Evolutionary conservation across 805 yeast species (phyloP).

Genomic region (Saccharomycopsis oosterbeekiorum): DNA sequence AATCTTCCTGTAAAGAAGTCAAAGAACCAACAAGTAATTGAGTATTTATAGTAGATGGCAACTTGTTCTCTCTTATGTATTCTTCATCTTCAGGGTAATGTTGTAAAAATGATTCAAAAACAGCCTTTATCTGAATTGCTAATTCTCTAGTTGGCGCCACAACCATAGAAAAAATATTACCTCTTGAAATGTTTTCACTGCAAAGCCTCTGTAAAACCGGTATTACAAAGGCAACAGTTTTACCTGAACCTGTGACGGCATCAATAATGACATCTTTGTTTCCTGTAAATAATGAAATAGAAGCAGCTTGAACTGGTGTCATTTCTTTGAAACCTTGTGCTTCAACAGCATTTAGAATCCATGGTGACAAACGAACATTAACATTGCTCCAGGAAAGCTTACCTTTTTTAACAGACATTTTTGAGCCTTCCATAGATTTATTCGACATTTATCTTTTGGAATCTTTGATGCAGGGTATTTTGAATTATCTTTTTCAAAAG

Average conservation of each 20-base stretch:
- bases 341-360: constrained; percentile 42
- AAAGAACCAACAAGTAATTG: constrained; percentile 61
- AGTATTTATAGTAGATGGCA: constrained; percentile 31
- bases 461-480: background rate
- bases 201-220: constrained; percentile 67
- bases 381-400: constrained; percentile 10
- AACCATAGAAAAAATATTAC: constrained; percentile 62
- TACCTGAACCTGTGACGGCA: constrained; percentile 98
- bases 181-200: constrained; percentile 31
- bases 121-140: constrained; percentile 62
- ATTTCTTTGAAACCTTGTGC: constrained; percentile 66
- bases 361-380: constrained; percentile 8
- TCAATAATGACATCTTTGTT: constrained; percentile 95
- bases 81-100: constrained; percentile 42
- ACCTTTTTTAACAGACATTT: constrained; percentile 3
- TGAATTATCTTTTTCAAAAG: background rate
- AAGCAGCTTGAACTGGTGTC: constrained; percentile 97
- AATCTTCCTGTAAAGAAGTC: constrained; percentile 59
- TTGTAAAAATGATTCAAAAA: constrained; percentile 48
- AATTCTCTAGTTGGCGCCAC: constrained; percentile 60
- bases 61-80: background rate
- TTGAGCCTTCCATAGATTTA: no score
- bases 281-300: constrained; percentile 72
- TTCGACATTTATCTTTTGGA: background rate
- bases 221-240: constrained; percentile 80